phyloP scores from a whole-genome alignment of 2,329 filamentous ascomycete species.

The Corinectria fuckeliana region DNA sequence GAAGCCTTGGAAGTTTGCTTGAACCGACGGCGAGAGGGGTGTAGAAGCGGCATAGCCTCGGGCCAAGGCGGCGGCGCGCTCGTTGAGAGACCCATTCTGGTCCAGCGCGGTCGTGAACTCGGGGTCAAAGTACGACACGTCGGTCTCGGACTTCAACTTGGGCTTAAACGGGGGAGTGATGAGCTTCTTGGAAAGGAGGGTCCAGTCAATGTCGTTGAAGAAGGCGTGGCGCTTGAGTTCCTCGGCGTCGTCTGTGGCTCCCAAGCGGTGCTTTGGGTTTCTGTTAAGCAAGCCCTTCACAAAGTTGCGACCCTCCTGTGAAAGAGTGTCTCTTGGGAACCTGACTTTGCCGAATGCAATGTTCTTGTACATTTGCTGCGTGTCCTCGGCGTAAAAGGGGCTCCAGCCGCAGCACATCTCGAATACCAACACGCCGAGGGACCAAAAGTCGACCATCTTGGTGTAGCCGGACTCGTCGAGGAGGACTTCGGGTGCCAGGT shows the following conservation, averaged over 20 bases:
- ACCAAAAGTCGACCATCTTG: constrained; percentile 99
- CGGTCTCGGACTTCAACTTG: constrained; percentile 92
- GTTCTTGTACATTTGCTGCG: constrained; percentile 99
- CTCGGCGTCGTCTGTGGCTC: constrained; percentile 88
- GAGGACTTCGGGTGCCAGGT: constrained; percentile 92
- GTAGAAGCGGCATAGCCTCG: constrained; percentile 88
- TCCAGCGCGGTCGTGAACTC: constrained; percentile 97
- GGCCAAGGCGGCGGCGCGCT: constrained; percentile 85
- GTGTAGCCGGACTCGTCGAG: constrained; percentile 97
- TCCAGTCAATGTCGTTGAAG: constrained; percentile 95
- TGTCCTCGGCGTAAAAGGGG: constrained; percentile 98
- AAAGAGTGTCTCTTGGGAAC: constrained; percentile 93
- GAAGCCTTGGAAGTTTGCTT: constrained; percentile 98
- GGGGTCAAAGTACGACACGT: constrained; percentile 97
- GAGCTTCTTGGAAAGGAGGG: constrained; percentile 83
- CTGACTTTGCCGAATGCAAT: constrained; percentile 98
- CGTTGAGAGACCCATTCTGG: constrained; percentile 86
- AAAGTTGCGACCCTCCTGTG: constrained; percentile 94
- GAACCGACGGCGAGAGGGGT: constrained; percentile 90
- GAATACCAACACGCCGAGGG: constrained; percentile 93
- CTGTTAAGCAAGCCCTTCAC: constrained; percentile 97
- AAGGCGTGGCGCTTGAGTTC: constrained; percentile 95
- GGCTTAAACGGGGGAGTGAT: constrained; percentile 98
- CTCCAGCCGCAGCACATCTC: constrained; percentile 99
- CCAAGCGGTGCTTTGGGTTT: constrained; percentile 93